A percentile compares a stretch with the other conserved stretches of the same genome.
Conservation (phyloP, 805 yeast genomes). For the Sungouiozyma intestinalis region DNA sequence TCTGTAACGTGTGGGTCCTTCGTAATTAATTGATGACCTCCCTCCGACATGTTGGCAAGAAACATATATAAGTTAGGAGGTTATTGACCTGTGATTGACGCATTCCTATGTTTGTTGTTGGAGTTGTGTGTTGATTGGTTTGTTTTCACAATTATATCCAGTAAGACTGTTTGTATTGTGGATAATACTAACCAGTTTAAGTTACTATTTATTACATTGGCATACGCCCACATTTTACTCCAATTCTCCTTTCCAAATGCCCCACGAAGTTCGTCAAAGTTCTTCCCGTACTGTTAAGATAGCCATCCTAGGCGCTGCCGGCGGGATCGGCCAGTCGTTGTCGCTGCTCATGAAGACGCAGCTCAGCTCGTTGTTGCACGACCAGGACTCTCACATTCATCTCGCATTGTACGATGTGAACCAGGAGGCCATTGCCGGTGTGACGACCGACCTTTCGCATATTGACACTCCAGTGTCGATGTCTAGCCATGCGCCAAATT, state of each 20-base stretch:
- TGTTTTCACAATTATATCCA: no score
- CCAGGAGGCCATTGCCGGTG: constrained; percentile 53
- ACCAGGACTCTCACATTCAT: constrained; percentile 33
- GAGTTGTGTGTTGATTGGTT: no score
- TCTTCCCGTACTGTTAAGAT: constrained; percentile 38
- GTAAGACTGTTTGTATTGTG: neutral
- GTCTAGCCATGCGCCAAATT: constrained; percentile 31
- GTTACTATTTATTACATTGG: neutral
- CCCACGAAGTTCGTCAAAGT: constrained; percentile 11
- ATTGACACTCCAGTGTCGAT: constrained; percentile 60
- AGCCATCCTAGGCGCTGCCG: constrained; percentile 84
- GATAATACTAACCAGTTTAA: neutral
- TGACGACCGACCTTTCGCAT: constrained; percentile 80
- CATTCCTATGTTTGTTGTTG: no score
- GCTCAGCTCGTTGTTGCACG: constrained; percentile 52
- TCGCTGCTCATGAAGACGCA: constrained; percentile 65
- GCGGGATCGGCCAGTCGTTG: constrained; percentile 91
- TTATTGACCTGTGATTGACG: no score
- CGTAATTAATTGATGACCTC: no score
- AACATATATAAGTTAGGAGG: no score
- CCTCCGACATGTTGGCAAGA: no score
- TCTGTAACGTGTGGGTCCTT: neutral
- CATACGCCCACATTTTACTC: neutral
- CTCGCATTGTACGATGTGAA: constrained; percentile 79
- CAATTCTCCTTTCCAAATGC: constrained; percentile 10